phyloP scores from a whole-genome alignment of 169 alveolate species.

The Plasmodium relictum region DNA sequence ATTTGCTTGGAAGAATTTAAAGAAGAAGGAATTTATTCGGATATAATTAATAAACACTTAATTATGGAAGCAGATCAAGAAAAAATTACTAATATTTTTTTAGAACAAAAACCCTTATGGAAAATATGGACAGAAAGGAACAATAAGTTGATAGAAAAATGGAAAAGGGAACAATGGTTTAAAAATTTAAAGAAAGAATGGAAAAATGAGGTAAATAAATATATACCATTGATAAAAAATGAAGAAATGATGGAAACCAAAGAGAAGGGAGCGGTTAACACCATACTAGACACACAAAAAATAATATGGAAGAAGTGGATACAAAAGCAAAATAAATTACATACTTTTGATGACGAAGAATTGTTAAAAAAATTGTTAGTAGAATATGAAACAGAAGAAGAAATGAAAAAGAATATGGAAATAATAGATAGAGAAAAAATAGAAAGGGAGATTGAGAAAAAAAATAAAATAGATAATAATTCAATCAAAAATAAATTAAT shows the following conservation, averaged over 20 bases:
- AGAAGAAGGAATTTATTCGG: neutral
- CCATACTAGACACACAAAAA: neutral
- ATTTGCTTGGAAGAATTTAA: constrained; percentile 6
- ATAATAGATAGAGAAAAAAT: no score
- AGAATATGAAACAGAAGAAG: no score
- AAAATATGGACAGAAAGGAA: neutral
- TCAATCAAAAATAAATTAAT: neutral
- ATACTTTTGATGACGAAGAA: no score
- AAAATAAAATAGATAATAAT: neutral
- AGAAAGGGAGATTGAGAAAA: neutral
- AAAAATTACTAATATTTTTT: no score
- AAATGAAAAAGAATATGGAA: no score
- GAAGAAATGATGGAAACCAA: neutral
- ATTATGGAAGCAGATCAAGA: neutral
- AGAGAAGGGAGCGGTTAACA: neutral
- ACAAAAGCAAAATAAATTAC: neutral
- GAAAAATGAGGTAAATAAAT: neutral
- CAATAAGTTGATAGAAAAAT: no score
- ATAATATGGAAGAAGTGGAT: neutral
- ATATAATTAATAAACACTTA: neutral
- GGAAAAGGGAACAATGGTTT: no score
- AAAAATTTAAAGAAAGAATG: no score
- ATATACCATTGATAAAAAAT: neutral
- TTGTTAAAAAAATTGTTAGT: no score
- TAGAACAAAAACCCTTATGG: neutral